Evolutionary conservation across 768 basidiomycete genomes (phyloP).

Genomic region (Hortiboletus campestris): DNA sequence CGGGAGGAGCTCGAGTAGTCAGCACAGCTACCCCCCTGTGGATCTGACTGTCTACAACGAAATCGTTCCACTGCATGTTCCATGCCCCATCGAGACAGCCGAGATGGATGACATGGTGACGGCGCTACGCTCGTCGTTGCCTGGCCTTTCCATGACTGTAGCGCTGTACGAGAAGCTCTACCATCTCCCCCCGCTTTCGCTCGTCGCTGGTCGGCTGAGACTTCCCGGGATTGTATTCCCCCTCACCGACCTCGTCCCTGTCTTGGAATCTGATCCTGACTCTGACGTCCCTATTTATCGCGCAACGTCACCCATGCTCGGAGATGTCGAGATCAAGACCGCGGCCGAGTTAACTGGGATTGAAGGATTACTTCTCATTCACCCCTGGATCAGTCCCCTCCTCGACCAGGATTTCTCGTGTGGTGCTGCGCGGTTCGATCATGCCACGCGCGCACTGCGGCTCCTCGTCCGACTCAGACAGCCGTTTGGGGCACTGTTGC

Average conservation of each 20-base stretch:
- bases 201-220: background rate
- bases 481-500: background rate
- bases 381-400: background rate
- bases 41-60: background rate
- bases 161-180: background rate
- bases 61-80: background rate
- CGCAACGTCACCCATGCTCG: background rate
- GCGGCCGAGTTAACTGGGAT: background rate
- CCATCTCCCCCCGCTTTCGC: background rate
- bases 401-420: background rate
- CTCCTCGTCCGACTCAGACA: background rate
- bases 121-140: background rate
- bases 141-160: background rate
- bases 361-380: background rate
- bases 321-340: background rate
- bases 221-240: background rate
- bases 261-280: background rate
- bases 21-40: constrained; percentile 9
- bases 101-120: background rate
- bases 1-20: background rate
- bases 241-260: background rate
- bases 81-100: background rate
- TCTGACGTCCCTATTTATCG: background rate
- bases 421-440: background rate
- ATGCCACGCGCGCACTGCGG: background rate